phyloP scores from a whole-genome alignment of 2,329 filamentous ascomycete species.

The Byssothecium circinans region DNA sequence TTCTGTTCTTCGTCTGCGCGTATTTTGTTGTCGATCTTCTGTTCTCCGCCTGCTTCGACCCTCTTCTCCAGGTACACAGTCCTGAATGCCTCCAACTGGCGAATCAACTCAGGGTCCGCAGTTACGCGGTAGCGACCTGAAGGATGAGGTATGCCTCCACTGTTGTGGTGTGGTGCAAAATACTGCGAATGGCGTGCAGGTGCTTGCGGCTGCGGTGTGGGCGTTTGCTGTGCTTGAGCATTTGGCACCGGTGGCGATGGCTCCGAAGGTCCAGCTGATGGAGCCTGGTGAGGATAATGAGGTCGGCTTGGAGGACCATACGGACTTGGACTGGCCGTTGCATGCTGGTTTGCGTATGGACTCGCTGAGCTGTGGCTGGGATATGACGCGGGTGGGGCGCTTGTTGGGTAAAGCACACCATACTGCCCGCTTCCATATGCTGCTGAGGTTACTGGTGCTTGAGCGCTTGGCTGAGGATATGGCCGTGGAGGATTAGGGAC shows the following conservation, averaged over 20 bases:
- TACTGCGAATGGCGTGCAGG: not conserved
- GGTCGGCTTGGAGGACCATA: slow-evolving; percentile 31
- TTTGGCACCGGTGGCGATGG: slow-evolving; percentile 17
- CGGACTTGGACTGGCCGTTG: slow-evolving; percentile 30
- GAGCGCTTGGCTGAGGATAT: slow-evolving; percentile 31
- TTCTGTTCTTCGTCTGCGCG: slow-evolving; percentile 32
- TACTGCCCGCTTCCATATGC: slow-evolving; percentile 34
- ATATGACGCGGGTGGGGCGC: slow-evolving; percentile 28
- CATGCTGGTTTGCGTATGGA: slow-evolving; percentile 34
- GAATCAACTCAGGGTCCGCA: slow-evolving; percentile 31
- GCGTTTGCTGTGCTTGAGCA: slow-evolving; percentile 14
- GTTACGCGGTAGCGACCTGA: slow-evolving; percentile 35
- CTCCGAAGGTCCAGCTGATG: slow-evolving; percentile 2
- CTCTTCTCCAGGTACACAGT: slow-evolving; percentile 30
- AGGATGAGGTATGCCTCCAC: slow-evolving; percentile 18
- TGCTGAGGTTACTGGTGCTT: slow-evolving; percentile 24
- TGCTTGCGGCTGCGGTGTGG: slow-evolving; percentile 10
- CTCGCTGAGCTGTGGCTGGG: slow-evolving; percentile 21
- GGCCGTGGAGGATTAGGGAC: slow-evolving; percentile 31
- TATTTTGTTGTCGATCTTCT: slow-evolving; percentile 39
- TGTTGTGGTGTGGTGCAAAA: slow-evolving; percentile 10
- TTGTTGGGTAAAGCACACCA: slow-evolving; percentile 38
- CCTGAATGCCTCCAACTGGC: slow-evolving; percentile 40
- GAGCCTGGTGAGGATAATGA: slow-evolving; percentile 21
- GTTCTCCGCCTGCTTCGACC: slow-evolving; percentile 25